Evolutionary conservation across 495 filamentous ascomycete species (phyloP).

Genomic region (Geoglossum glabrum): DNA sequence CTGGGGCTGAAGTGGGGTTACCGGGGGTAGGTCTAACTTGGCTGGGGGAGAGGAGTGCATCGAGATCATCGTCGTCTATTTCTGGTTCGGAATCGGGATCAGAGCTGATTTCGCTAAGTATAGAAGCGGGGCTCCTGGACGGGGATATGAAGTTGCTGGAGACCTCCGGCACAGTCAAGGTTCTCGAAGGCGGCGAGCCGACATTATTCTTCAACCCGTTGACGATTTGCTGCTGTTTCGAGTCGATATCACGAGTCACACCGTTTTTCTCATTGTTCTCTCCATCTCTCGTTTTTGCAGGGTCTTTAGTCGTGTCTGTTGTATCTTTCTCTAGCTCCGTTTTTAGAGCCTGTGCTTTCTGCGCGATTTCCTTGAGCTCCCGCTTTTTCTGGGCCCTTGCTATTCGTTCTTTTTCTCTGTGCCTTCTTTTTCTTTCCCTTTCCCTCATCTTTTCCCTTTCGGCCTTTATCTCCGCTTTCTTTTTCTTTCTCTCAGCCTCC

Average conservation of each 20-base stretch:
- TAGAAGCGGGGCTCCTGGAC: no score
- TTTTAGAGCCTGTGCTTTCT: background rate
- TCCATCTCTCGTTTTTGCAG: no score
- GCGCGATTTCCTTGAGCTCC: background rate
- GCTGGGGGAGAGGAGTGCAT: background rate
- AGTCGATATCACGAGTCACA: no score
- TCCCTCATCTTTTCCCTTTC: constrained; percentile 13
- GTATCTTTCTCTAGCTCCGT: background rate
- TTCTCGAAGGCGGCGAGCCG: no score
- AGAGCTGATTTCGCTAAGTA: background rate
- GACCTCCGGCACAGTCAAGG: no score
- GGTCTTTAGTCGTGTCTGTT: background rate
- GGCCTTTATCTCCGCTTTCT: constrained; percentile 13
- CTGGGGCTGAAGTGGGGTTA: background rate
- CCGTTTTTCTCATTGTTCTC: no score
- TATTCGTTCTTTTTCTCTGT: background rate
- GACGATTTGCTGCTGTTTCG: background rate
- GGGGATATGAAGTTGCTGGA: no score
- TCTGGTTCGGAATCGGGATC: background rate
- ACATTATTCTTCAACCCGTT: no score
- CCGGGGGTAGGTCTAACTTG: no score
- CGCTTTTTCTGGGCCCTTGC: background rate
- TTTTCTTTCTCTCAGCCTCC: constrained; percentile 33
- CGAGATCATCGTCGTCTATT: background rate
- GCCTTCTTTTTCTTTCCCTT: constrained; percentile 9